Evolutionary conservation across 768 basidiomycete species (phyloP).

Genomic region (Calocybe cyanea): DNA sequence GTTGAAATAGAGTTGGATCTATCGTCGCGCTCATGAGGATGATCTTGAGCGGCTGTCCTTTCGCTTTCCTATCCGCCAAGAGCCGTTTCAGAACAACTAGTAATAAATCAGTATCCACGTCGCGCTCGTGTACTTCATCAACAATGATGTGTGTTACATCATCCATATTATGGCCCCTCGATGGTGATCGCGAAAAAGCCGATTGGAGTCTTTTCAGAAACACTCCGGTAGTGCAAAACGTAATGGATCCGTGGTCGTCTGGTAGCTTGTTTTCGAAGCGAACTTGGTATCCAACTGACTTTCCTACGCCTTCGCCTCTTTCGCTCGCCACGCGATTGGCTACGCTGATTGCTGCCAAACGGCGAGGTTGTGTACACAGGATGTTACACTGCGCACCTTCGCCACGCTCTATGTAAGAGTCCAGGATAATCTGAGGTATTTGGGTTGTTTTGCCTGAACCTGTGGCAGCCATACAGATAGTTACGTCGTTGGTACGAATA

Average conservation of each 20-base stretch:
- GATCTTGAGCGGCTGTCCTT: slow-evolving; percentile 74
- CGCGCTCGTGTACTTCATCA: slow-evolving; percentile 95
- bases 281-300: slow-evolving; percentile 85
- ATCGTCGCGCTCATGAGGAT: slow-evolving; percentile 96
- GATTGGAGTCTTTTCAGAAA: slow-evolving; percentile 85
- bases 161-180: slow-evolving; percentile 47
- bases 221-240: slow-evolving; percentile 91
- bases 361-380: slow-evolving; percentile 89
- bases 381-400: slow-evolving; percentile 85
- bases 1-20: slow-evolving; percentile 83
- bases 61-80: slow-evolving; percentile 66
- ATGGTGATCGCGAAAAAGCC: slow-evolving; percentile 46
- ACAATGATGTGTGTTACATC: slow-evolving; percentile 87
- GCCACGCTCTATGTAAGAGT: slow-evolving; percentile 73
- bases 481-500: slow-evolving; percentile 76
- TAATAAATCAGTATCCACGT: slow-evolving; percentile 87
- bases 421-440: slow-evolving; percentile 88
- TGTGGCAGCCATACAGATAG: slow-evolving; percentile 85
- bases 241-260: slow-evolving; percentile 76
- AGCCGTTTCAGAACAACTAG: slow-evolving; percentile 87
- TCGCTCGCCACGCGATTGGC: slow-evolving; percentile 90
- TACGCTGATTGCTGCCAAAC: slow-evolving; percentile 88
- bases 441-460: slow-evolving; percentile 96
- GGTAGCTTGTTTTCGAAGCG: slow-evolving; percentile 84
- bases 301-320: slow-evolving; percentile 68